Base-by-base conservation (phyloP, 352 stramenopile species). In the Phytophthora kernoviae region DNA sequence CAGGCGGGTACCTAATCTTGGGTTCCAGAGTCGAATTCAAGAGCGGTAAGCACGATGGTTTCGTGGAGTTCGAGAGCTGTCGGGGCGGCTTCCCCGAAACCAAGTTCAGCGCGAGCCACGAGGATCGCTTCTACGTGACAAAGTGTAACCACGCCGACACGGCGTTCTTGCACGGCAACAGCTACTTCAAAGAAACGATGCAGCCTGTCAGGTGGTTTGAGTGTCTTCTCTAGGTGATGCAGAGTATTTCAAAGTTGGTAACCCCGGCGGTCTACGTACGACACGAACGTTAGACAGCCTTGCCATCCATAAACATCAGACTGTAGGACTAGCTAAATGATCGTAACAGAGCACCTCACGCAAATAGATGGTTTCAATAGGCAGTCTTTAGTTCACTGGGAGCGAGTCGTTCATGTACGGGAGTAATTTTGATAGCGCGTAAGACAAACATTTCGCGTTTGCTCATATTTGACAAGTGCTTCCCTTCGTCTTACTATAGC, bases 121-220 rank as follows among this genome's bases (percentile, higher is more conserved):
- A 50, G n/a, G 67, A 67, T n/a, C 48, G 32, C 27, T 83, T 84
- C 59, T 91, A 91, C 62, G 56, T 78, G 42, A 75, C 77, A 8
- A 70, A 73, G 27, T 66, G 82, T 46, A 91, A 88, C 61, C 79
- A 91, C 62, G 57, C 64, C 1, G 81, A 91, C 49, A 85, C 65
- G 18, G 62, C 77, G 26, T 84, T 88, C 62, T 70, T 68, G 22
- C 68, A 86, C 54, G 79, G 77, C 22, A 68, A 88, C 56, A 70
- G 65, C 12, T 66, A 62, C 34, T 74, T 79, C 18, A 46, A 61
- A 15, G 54, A 73, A 1, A 37, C 71, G n/a, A 68, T 81, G 50
- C 85, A 83, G 49, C 79, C 79, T 0, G 50, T 84, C 8, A 81
- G 79, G 36, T 91, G 81, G 81, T 85, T 91, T 24, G 54, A 84